These are phyloP conservation scores for Chaetomiaceae sp. DNA, from an alignment of 2,329 filamentous ascomycete species.

Conservation along the genomic window DNA sequence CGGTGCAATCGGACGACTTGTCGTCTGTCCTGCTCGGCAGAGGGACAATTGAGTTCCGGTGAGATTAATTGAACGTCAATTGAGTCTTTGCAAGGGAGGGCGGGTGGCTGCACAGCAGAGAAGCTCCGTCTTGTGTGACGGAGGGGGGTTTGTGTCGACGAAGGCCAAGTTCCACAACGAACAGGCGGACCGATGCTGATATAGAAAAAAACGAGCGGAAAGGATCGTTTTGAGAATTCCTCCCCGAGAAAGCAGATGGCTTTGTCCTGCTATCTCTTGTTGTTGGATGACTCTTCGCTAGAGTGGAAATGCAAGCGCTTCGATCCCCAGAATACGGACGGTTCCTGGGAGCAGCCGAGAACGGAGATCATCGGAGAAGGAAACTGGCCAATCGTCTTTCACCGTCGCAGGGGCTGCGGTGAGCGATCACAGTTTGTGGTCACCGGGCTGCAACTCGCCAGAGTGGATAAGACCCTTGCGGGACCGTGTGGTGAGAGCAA, in stretches of 20 bases:
- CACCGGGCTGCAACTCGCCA: slow-evolving; percentile 4
- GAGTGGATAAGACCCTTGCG: too few relatives aligned
- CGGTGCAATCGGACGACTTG: background rate
- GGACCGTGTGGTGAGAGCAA: background rate
- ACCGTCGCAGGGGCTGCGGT: slow-evolving; percentile 20
- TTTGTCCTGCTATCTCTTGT: background rate
- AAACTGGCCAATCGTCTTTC: slow-evolving; percentile 28
- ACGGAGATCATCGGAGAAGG: slow-evolving; percentile 26
- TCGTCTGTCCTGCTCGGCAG: background rate
- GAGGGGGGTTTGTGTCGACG: background rate
- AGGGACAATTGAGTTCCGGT: background rate
- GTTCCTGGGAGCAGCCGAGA: slow-evolving; percentile 26
- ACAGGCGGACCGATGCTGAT: background rate
- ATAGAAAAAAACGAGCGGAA: background rate
- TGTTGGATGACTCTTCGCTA: slow-evolving; percentile 22
- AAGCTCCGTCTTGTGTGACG: slow-evolving; percentile 6
- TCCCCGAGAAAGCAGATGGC: background rate
- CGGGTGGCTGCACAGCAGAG: slow-evolving; percentile 6
- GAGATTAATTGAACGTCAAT: background rate
- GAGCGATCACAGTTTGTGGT: slow-evolving; percentile 15
- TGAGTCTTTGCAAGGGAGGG: background rate
- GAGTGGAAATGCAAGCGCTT: slow-evolving; percentile 3
- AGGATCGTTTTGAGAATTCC: background rate
- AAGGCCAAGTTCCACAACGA: background rate
- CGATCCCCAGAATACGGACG: slow-evolving; percentile 12